Base-by-base conservation (phyloP, 768 basidiomycete genomes). In the Suillus discolor region DNA sequence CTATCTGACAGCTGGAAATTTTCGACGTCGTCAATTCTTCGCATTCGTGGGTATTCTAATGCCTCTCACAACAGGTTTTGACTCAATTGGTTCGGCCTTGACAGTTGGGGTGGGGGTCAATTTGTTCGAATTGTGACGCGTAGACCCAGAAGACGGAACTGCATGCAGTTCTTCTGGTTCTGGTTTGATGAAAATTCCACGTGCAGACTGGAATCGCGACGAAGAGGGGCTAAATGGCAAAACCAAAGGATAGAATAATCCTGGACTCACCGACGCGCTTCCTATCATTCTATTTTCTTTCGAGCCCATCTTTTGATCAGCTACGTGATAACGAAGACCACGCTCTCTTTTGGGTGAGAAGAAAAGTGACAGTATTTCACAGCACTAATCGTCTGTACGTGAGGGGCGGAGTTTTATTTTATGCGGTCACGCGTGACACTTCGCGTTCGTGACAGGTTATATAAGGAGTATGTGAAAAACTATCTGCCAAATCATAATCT, bases 401-500 rank as follows among this genome's bases (percentile, higher is more conserved):
- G 31, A 28, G 63, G 42, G 42, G 53, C n/a, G 53, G 15, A 55
- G 49, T 59, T 23, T 57, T 16, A 41, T 59, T 59, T 54, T 34
- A 6, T 2, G n/a, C 57, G 57, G 57, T 57, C 57, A 57, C 57
- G 39, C 25, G 57, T 60, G 25, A 60, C 39, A 4, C 20, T 13
- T 60, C 57, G 57, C 57, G 57, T 60, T 60, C 57, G 59, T 60
- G 59, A 60, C 59, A 42, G 5, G 18, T 34, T 34, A 20, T 11
- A 20, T 34, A 54, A 34, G 20, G 1, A 4, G 18, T 7, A 53
- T 34, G 20, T 54, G 34, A n/a, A 55, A n/a, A 41, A 28, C 16
- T 28, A 18, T 25, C 16, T 13, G 16, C 23, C n/a, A n/a, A n/a
- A n/a, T 72, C 77, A 90, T 49, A 86, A 77, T 65, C 79, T 84